Evolutionary conservation across 2,329 filamentous ascomycete species (phyloP), one percentile per base, ranked within the genome.

Genomic region (Hirsutella thompsonii): DNA sequence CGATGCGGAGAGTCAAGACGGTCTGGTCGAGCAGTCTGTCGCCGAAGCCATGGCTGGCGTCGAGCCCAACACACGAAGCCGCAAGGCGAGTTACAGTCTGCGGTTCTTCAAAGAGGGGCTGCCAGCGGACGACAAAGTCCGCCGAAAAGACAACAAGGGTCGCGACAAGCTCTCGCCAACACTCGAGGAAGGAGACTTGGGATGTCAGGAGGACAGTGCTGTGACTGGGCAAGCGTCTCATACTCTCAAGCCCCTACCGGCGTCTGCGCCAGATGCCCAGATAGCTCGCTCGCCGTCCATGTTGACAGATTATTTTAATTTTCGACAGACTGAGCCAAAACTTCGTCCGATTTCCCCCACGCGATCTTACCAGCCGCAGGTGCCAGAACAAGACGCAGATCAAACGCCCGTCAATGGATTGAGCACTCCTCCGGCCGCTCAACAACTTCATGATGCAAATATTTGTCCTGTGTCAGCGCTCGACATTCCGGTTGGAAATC

Each of bases 21-120:
- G 76, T 1, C 64, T 76, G 48, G 76, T 81, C 6, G 76, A 81
- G 49, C 74, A 78, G 54, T 79, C 75, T n/a, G 73, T 81, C 39
- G 67, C 73, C 5, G 74, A 79, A 46, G 73, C 72, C 21, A 65
- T 80, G 52, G 68, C 73, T 16, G 75, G 76, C 2, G 62, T 72
- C n/a, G 76, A 80, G 50, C 74, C 67, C 50, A 79, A 74, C 52
- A 72, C 72, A 36, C 72, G 78, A 40, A 84, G 77, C 51, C 72
- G 78, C 48, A 82, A 81, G 57, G 72, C 78, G 32, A 81, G 76
- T 50, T 77, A 81, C 55, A 79, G 75, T 47, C 61, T 82, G 43
- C 68, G 78, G 2, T 78, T 81, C 51, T 82, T 82, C 63, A 78
- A 76, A 46, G 76, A 81, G 55, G 77, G 75, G 28, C 59, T 80